These are phyloP conservation scores for Saccharomyces hybrid DNA, from an alignment of 1,139 yeast genomes.

Conservation along the genomic window DNA sequence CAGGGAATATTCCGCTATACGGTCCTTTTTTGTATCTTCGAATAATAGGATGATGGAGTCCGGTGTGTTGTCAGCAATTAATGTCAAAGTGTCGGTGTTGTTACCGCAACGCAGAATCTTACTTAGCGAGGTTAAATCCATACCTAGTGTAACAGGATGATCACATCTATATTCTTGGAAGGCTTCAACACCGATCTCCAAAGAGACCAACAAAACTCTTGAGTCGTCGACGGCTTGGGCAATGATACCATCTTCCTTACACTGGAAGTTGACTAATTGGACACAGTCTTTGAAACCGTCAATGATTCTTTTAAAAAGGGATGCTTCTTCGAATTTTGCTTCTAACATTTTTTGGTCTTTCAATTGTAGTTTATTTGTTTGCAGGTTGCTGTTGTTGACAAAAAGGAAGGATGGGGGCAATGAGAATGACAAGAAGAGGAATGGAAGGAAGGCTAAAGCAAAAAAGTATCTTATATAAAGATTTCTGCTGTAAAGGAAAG, in stretches of 20 bases:
- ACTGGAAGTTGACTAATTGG: slow-evolving; percentile 89
- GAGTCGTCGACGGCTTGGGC: slow-evolving; percentile 98
- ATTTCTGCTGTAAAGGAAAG: background rate
- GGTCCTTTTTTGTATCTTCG: slow-evolving; percentile 84
- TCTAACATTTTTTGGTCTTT: slow-evolving; percentile 59
- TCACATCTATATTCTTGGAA: slow-evolving; percentile 93
- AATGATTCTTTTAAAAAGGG: slow-evolving; percentile 81
- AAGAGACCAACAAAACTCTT: slow-evolving; percentile 84
- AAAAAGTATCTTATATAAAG: background rate
- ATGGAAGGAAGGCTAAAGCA: slow-evolving; percentile 1
- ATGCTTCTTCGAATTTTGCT: slow-evolving; percentile 93
- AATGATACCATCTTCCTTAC: slow-evolving; percentile 88
- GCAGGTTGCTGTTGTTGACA: background rate
- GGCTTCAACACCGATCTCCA: slow-evolving; percentile 84
- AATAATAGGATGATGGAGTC: slow-evolving; percentile 74
- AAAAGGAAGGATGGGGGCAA: background rate
- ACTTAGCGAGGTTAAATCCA: slow-evolving; percentile 77
- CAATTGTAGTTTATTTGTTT: background rate
- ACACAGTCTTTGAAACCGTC: slow-evolving; percentile 93
- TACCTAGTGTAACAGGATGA: slow-evolving; percentile 84
- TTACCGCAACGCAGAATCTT: slow-evolving; percentile 89
- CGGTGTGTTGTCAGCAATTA: slow-evolving; percentile 88
- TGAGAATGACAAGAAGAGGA: background rate
- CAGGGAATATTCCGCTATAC: slow-evolving; percentile 85
- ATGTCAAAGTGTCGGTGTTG: slow-evolving; percentile 78